These are phyloP conservation scores for Kazachstania psychrophila DNA, from an alignment of 805 yeast species.

Conservation along the genomic window DNA sequence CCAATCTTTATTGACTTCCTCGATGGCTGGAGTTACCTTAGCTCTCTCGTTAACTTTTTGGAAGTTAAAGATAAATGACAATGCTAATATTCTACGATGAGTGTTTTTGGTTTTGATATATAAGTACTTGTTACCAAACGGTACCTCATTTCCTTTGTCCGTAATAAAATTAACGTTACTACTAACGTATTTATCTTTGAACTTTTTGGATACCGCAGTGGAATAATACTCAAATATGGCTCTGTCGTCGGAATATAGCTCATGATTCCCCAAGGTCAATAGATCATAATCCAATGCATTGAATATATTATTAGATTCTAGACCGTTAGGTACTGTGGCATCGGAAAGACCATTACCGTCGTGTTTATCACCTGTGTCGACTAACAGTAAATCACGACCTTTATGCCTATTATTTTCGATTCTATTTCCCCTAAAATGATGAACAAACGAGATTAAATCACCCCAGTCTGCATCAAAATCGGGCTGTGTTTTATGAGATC, in stretches of 20 bases:
- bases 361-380: slow-evolving; percentile 89
- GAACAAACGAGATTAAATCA: slow-evolving; percentile 64
- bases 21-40: slow-evolving; percentile 50
- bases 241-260: slow-evolving; percentile 60
- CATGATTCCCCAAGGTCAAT: slow-evolving; percentile 85
- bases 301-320: slow-evolving; percentile 52
- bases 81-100: slow-evolving; percentile 45
- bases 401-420: slow-evolving; percentile 26
- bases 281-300: slow-evolving; percentile 61
- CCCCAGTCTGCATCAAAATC: slow-evolving; percentile 88
- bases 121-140: slow-evolving; percentile 60
- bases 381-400: slow-evolving; percentile 48
- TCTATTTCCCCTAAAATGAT: slow-evolving; percentile 35
- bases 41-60: slow-evolving; percentile 45
- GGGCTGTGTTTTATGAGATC: slow-evolving; percentile 76
- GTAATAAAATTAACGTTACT: slow-evolving; percentile 58
- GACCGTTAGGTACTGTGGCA: slow-evolving; percentile 66
- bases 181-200: slow-evolving; percentile 55
- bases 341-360: slow-evolving; percentile 92
- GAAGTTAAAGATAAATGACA: slow-evolving; percentile 78
- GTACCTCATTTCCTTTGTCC: slow-evolving; percentile 38
- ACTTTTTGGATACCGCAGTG: slow-evolving; percentile 42
- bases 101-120: slow-evolving; percentile 56
- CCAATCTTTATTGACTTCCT: slow-evolving; percentile 52
- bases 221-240: slow-evolving; percentile 55